Percentiles rank a stretch among this genome's conserved stretches.
phyloP scores from a whole-genome alignment of 192 early-diverging fungal genomes.

The Kappamyces sp. region DNA sequence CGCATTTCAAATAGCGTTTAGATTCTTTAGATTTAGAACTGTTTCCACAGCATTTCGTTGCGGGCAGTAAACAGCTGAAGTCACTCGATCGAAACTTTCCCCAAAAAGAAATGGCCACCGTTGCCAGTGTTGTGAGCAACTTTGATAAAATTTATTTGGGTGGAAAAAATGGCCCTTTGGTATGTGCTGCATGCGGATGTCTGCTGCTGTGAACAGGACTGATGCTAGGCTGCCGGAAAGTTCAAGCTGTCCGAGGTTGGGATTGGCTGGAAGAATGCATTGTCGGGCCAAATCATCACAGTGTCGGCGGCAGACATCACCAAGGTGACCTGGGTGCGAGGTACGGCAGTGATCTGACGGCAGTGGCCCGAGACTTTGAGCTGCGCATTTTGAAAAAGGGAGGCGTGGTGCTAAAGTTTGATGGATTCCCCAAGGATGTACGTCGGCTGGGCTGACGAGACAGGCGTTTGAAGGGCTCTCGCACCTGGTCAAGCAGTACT shows the following conservation, averaged over 20 bases:
- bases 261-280: slow-evolving; percentile 69
- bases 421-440: slow-evolving; percentile 79
- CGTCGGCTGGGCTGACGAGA: slow-evolving; percentile 2
- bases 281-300: slow-evolving; percentile 47
- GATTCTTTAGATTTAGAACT: no score
- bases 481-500: slow-evolving; percentile 62
- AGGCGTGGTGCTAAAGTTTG: slow-evolving; percentile 75
- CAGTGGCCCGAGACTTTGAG: slow-evolving; percentile 81
- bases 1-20: no score
- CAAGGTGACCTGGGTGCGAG: slow-evolving; percentile 50
- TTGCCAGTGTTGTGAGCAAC: neutral
- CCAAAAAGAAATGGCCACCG: no score
- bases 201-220: neutral
- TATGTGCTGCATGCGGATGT: neutral
- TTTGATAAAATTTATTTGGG: slow-evolving; percentile 41
- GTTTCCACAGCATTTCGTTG: no score
- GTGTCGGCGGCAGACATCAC: slow-evolving; percentile 61
- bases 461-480: slow-evolving; percentile 81
- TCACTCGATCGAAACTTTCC: no score
- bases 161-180: slow-evolving; percentile 36
- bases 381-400: slow-evolving; percentile 71
- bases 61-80: no score
- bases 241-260: slow-evolving; percentile 51
- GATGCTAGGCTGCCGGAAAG: slow-evolving; percentile 29
- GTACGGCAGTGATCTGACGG: slow-evolving; percentile 63